Evolutionary conservation across 2,329 filamentous ascomycete species (phyloP), one percentile per base, ranked within the genome.

Genomic region (Sclerotinia sclerotiorum): DNA sequence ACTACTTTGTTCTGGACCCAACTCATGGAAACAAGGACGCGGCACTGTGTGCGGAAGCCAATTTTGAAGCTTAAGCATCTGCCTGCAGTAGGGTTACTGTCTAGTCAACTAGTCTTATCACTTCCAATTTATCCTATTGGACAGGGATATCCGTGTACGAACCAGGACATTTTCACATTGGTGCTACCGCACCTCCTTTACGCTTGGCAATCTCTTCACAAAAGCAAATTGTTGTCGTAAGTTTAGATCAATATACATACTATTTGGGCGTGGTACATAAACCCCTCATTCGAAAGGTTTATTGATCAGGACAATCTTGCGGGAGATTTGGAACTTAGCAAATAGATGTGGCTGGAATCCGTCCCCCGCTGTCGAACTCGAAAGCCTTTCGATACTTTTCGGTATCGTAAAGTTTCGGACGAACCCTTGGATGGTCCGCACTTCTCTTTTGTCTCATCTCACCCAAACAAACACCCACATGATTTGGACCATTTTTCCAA

Each of bases 381-480:
- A 35, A 27, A 21, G 58, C 32, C 58, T 35, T 29, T 61, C 58
- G 32, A 29, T 42, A n/a, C 11, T 29, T 44, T 55, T 55, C 61
- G 48, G 61, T 65, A 56, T 65, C 62, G 49, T 65, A 55, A 65
- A 56, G 49, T 65, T 56, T 56, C 62, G 62, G 62, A 65, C 35
- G 62, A 65, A 65, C 62, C 49, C 32, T 42, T 63, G 17, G 10
- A 63, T 32, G 46, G 29, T 49, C 32, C 39, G 46, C 46, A 51
- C 60, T 46, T 51, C n/a, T 29, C 39, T 51, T 24, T 27, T 51
- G 46, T 63, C 60, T 63, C 46, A 63, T 51, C 46, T 51, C 21
- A 29, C 58, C 29, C 44, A 49, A 49, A 49, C 58, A 61, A 49
- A 17, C 52, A 55, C 10, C 29, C 29, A 32, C 19, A 61, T 61